Evolutionary conservation across 441 rosid genomes (phyloP).

Genomic region (Corymbia citriodora): DNA sequence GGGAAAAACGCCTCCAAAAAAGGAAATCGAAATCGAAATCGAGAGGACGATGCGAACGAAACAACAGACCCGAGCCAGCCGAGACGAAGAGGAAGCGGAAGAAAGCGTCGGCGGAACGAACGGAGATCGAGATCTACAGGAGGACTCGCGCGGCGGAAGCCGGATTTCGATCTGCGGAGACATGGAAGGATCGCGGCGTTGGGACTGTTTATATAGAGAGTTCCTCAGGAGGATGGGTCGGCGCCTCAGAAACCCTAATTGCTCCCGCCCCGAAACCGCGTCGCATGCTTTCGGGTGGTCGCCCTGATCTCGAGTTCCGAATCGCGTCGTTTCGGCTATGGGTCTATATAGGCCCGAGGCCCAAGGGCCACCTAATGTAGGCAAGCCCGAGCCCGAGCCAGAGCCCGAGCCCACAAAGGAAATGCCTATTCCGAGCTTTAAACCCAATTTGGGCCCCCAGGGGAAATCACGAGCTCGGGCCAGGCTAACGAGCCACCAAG

Average conservation of each 20-base stretch:
- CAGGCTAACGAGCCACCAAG: background rate
- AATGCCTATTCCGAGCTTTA: background rate
- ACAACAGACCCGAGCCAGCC: background rate
- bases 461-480: rapidly evolving
- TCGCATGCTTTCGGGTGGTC: background rate
- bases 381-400: background rate
- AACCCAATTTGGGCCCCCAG: background rate
- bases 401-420: background rate
- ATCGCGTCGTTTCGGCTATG: rapidly evolving
- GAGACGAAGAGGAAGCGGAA: background rate
- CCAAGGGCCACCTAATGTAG: background rate
- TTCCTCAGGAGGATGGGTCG: background rate
- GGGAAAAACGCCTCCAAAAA: background rate
- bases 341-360: background rate
- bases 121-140: background rate
- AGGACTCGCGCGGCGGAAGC: background rate
- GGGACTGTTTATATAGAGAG: background rate
- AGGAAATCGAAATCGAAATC: background rate
- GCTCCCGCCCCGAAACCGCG: background rate
- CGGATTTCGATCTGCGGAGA: background rate
- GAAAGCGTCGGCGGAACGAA: background rate
- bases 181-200: background rate
- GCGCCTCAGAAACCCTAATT: background rate
- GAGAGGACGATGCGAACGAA: background rate
- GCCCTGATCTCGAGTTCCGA: rapidly evolving